Evolutionary conservation across 1,284 basidiomycete species (phyloP).

Genomic region (Lentinula novae-zelandiae): DNA sequence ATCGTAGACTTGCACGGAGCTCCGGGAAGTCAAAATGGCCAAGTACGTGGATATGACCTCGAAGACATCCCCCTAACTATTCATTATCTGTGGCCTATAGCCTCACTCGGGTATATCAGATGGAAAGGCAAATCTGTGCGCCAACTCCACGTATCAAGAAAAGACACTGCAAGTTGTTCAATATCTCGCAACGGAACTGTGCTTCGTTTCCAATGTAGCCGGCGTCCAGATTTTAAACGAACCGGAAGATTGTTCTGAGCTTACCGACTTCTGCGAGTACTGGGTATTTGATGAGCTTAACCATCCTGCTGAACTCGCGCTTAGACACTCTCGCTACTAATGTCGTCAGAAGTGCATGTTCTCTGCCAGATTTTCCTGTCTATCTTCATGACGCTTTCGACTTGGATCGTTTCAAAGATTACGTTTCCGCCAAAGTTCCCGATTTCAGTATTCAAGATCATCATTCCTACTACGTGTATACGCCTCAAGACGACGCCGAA

Average conservation of each 20-base stretch:
- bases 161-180: conserved; percentile 59
- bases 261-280: conserved; percentile 55
- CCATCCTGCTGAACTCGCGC: neutral
- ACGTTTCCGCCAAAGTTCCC: conserved; percentile 41
- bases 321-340: conserved; percentile 34
- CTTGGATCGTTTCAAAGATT: conserved; percentile 52
- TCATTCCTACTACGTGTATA: conserved; percentile 74
- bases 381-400: conserved; percentile 79
- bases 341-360: conserved; percentile 53
- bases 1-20: conserved; percentile 77
- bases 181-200: conserved; percentile 52
- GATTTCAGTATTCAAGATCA: conserved; percentile 79
- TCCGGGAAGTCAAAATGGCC: conserved; percentile 67
- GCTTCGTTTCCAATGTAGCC: conserved; percentile 65
- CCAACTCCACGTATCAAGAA: conserved; percentile 43
- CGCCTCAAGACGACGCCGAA: conserved; percentile 40
- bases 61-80: neutral
- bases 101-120: conserved; percentile 74
- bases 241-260: conserved; percentile 44
- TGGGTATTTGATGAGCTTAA: neutral
- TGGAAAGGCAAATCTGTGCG: conserved; percentile 54
- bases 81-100: conserved; percentile 2
- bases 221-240: conserved; percentile 80
- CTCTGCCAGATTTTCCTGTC: conserved; percentile 53
- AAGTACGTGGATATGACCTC: conserved; percentile 23